Conservation (phyloP, 208 protist species). For the Crithidia brevicula region DNA sequence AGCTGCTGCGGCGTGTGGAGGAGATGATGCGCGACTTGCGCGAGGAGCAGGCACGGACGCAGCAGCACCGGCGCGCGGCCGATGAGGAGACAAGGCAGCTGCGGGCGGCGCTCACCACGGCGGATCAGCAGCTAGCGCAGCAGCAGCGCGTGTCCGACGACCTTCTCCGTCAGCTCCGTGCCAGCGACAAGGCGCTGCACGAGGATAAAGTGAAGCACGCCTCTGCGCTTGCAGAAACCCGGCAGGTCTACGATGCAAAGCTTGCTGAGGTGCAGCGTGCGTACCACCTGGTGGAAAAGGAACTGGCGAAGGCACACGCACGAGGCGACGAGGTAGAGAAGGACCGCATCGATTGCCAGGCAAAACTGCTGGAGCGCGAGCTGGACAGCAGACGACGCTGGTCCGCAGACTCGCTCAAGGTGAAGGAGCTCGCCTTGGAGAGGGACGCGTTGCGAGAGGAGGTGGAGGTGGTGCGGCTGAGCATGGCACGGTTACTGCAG, state of each 20-base stretch:
- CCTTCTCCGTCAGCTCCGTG: constrained; percentile 26
- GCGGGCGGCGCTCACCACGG: constrained; percentile 22
- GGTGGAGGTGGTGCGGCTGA: constrained; percentile 61
- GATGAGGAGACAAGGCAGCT: constrained; percentile 32
- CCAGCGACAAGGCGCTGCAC: constrained; percentile 23
- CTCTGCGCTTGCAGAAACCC: constrained; percentile 31
- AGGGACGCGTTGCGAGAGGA: constrained; percentile 55
- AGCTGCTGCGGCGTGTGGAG: constrained; percentile 29
- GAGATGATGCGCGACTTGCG: constrained; percentile 30
- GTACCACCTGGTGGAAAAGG: constrained; percentile 32
- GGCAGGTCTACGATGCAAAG: constrained; percentile 32
- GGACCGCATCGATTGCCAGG: constrained; percentile 31
- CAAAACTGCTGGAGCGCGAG: constrained; percentile 36
- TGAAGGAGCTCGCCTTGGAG: constrained; percentile 26
- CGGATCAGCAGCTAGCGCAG: constrained; percentile 27
- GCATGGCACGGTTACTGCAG: constrained; percentile 78
- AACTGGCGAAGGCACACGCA: constrained; percentile 32
- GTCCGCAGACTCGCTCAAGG: constrained; percentile 22
- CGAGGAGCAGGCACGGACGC: constrained; percentile 25
- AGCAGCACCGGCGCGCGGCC: constrained; percentile 4
- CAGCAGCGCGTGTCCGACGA: constrained; percentile 33
- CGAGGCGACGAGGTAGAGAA: constrained; percentile 35
- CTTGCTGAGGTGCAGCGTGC: constrained; percentile 27
- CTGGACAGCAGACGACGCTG: constrained; percentile 22
- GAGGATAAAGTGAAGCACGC: constrained; percentile 24